These are phyloP conservation scores for Bocquillonia castaneifolia DNA, from an alignment of 441 rosid species.

Conservation along the genomic window DNA sequence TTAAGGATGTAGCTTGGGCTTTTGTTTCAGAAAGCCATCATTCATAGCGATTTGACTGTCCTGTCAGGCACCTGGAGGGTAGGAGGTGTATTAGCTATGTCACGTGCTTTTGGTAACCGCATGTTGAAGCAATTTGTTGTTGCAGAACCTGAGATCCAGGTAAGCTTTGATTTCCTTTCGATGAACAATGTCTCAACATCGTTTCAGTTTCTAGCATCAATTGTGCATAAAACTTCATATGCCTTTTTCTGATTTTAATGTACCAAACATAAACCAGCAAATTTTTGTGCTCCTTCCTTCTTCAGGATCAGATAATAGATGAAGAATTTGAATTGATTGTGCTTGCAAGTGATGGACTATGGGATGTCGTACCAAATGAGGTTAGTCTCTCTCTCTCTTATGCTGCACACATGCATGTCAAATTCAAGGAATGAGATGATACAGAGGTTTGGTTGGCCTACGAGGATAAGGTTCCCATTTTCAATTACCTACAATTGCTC, in stretches of 20 bases:
- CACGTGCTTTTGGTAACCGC: constrained; percentile 96
- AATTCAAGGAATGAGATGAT: no score
- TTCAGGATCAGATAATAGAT: constrained; percentile 71
- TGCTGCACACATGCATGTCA: no score
- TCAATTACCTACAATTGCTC: no score
- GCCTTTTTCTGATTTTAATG: neutral
- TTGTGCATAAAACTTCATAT: neutral
- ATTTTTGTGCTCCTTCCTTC: constrained; percentile 4
- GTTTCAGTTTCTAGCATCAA: neutral
- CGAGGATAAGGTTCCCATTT: no score
- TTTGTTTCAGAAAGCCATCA: neutral
- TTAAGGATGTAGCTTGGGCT: neutral
- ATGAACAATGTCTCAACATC: neutral
- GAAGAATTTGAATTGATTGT: constrained; percentile 76
- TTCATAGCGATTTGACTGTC: constrained; percentile 19
- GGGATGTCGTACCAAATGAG: constrained; percentile 97
- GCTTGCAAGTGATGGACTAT: constrained; percentile 92
- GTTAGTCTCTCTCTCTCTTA: constrained; percentile 26
- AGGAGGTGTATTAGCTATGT: constrained; percentile 97
- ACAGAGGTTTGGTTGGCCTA: no score
- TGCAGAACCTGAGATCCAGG: constrained; percentile 99
- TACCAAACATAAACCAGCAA: constrained; percentile 15
- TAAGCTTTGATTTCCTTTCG: constrained; percentile 23
- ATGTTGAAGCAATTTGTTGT: constrained; percentile 96
- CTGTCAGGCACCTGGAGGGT: constrained; percentile 96